Evolutionary conservation across 2,329 filamentous ascomycete genomes (phyloP).

Genomic region (Diaporthe batatas): DNA sequence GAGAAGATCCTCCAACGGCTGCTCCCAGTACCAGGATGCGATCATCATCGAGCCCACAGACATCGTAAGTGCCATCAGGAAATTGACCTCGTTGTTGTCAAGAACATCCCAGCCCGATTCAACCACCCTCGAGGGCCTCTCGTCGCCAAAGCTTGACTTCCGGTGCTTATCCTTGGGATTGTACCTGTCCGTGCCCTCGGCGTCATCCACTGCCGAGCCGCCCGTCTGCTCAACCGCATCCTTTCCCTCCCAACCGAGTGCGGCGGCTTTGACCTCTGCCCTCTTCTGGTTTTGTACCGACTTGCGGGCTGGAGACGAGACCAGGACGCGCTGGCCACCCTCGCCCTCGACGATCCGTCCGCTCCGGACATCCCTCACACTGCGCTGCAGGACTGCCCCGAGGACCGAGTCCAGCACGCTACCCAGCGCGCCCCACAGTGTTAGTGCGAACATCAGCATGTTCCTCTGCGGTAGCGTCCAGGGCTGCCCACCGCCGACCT

Average conservation of each 20-base stretch:
- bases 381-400: slow-evolving; percentile 86
- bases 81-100: slow-evolving; percentile 96
- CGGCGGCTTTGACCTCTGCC: slow-evolving; percentile 56
- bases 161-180: slow-evolving; percentile 64
- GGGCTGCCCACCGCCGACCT: slow-evolving; percentile 58
- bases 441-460: slow-evolving; percentile 69
- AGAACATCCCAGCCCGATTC: slow-evolving; percentile 80
- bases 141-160: slow-evolving; percentile 65
- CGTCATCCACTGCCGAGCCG: slow-evolving; percentile 49
- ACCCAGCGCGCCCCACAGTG: slow-evolving; percentile 80
- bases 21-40: slow-evolving; percentile 71
- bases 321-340: slow-evolving; percentile 64
- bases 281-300: slow-evolving; percentile 51
- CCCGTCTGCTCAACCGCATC: slow-evolving; percentile 56
- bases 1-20: slow-evolving; percentile 63
- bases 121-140: slow-evolving; percentile 71
- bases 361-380: slow-evolving; percentile 84
- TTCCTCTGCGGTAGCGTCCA: slow-evolving; percentile 64
- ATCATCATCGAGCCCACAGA: slow-evolving; percentile 81
- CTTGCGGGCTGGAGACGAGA: slow-evolving; percentile 49
- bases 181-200: slow-evolving; percentile 57
- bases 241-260: slow-evolving; percentile 60
- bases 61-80: slow-evolving; percentile 88
- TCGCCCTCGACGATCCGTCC: slow-evolving; percentile 91
- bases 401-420: slow-evolving; percentile 90